These are phyloP conservation scores for Chlorella sp. DNA, from an alignment of 139 green algal genomes.

Conservation along the genomic window DNA sequence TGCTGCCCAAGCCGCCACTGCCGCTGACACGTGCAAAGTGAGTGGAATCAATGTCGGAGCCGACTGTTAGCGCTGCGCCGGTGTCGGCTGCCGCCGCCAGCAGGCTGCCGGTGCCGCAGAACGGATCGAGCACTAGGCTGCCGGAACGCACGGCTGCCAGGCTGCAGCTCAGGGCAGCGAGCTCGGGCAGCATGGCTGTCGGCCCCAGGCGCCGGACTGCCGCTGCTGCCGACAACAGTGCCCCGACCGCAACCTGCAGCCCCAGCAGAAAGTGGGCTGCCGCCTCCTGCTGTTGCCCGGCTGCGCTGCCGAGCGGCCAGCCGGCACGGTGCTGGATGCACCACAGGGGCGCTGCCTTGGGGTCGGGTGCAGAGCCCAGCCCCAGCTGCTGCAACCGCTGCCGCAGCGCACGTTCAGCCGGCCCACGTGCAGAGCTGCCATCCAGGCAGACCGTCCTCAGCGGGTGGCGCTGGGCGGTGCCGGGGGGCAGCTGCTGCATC, in stretches of 20 bases:
- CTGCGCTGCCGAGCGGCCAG: neutral
- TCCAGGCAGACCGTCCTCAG: neutral
- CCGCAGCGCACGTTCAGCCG: neutral
- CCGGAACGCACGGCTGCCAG: neutral
- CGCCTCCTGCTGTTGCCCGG: neutral
- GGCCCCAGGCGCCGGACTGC: neutral
- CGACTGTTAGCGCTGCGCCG: neutral
- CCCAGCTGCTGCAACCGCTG: slow-evolving; percentile 20
- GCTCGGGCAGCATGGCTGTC: slow-evolving; percentile 27
- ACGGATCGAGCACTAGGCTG: slow-evolving; percentile 12
- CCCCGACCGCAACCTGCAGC: neutral
- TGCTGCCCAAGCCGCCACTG: neutral
- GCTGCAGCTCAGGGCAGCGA: slow-evolving; percentile 6
- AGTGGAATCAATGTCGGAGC: neutral
- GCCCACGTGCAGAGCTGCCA: neutral
- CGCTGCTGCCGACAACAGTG: neutral
- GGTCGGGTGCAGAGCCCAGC: neutral
- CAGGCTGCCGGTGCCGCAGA: slow-evolving; percentile 29
- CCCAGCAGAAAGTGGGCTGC: neutral
- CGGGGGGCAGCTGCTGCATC: neutral
- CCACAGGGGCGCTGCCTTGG: neutral
- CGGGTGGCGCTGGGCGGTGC: neutral
- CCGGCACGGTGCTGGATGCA: neutral
- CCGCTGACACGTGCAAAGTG: neutral
- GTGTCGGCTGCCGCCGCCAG: slow-evolving; percentile 1